These are phyloP conservation scores for Alnus rubra DNA, from an alignment of 306 rosid genomes.

Conservation along the genomic window DNA sequence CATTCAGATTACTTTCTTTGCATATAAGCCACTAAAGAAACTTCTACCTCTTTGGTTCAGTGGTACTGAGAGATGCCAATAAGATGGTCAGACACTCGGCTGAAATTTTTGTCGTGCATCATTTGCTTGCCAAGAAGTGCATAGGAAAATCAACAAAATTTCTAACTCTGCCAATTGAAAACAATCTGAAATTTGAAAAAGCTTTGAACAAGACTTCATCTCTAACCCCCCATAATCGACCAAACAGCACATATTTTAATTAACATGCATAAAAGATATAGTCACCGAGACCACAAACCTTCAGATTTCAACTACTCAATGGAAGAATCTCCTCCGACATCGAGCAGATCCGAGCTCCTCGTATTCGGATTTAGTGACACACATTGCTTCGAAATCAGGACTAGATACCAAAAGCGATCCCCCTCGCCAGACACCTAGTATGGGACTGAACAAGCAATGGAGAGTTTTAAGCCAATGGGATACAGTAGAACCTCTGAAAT, in stretches of 20 bases:
- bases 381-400: conserved; percentile 90
- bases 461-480: conserved; percentile 6
- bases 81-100: neutral
- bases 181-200: conserved; percentile 1
- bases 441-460: conserved; percentile 56
- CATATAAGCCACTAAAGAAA: conserved; percentile 6
- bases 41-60: neutral
- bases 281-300: conserved; percentile 22
- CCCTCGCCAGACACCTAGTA: conserved; percentile 91
- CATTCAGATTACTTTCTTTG: conserved; percentile 5
- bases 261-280: conserved; percentile 15
- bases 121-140: conserved; percentile 24
- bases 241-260: conserved; percentile 6
- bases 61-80: neutral
- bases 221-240: neutral
- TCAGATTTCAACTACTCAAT: conserved; percentile 31
- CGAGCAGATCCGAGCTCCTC: conserved; percentile 98
- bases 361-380: conserved; percentile 92
- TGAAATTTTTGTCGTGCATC: neutral
- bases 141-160: conserved; percentile 9
- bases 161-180: neutral
- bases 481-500: conserved; percentile 15
- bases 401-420: conserved; percentile 90
- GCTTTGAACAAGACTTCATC: neutral
- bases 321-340: conserved; percentile 84